A percentile compares a stretch with the other conserved stretches of the same genome.
phyloP scores from a whole-genome alignment of 2,329 filamentous ascomycete genomes.

The Colletotrichum cordylinicola region DNA sequence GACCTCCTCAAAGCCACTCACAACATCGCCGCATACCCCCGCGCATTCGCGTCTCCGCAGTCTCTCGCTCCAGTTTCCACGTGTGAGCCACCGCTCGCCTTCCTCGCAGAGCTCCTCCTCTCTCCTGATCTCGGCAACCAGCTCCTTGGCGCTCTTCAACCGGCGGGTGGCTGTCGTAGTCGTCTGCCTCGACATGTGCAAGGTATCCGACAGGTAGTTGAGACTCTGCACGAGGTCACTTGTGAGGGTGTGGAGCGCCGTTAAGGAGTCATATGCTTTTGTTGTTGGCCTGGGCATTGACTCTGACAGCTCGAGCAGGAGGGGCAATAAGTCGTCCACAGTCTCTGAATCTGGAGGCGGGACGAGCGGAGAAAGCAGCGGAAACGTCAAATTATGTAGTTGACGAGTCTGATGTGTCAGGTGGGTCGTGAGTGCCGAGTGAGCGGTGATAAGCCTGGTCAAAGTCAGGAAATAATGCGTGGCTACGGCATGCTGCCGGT shows the following conservation, averaged over 20 bases:
- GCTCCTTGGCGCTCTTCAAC: constrained; percentile 81
- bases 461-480: background rate
- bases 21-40: constrained; percentile 83
- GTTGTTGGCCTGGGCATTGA: constrained; percentile 71
- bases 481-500: background rate
- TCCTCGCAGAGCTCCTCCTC: constrained; percentile 86
- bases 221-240: constrained; percentile 79
- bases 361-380: constrained; percentile 72
- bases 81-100: constrained; percentile 80
- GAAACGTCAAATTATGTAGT: constrained; percentile 75
- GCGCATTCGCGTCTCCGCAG: constrained; percentile 82
- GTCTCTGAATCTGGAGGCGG: constrained; percentile 67
- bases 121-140: constrained; percentile 82
- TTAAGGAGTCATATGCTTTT: constrained; percentile 68
- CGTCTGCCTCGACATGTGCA: constrained; percentile 93
- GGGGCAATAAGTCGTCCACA: constrained; percentile 72
- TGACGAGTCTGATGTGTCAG: constrained; percentile 77
- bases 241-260: constrained; percentile 73
- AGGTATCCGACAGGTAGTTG: constrained; percentile 84
- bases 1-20: constrained; percentile 90
- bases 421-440: constrained; percentile 77
- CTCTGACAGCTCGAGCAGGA: constrained; percentile 69
- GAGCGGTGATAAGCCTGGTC: constrained; percentile 73
- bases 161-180: constrained; percentile 82
- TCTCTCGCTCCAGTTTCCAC: constrained; percentile 82